Base-by-base conservation (phyloP, 176 grass and related monocot species). In the Zizania latifolia region DNA sequence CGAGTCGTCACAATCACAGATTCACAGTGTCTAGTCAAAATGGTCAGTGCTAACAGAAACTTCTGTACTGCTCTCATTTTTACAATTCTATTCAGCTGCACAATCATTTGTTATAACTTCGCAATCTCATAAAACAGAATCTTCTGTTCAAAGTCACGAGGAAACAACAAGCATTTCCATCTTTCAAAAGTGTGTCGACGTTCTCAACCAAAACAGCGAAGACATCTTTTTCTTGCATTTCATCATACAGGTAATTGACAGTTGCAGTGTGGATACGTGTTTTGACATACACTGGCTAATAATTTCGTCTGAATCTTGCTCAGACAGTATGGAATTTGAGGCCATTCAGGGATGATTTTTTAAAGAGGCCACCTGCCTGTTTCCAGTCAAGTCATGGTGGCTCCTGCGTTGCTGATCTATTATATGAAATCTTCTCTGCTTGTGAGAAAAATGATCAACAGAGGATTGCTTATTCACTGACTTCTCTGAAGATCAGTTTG, bases 381-480 rank as follows among this genome's bases (percentile, higher is more conserved):
- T 51, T 65, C 29, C 21, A 10, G 8, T 51, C 31, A 5, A 59
- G 7, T 4, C 32, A 11, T 10, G 58, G 62, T 4, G 29, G 14
- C 43, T 39, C 17, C 13, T 62, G 73, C 73, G 46, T 48, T 34
- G 28, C 58, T 62, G 38, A 62, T 1, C 2, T 34, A 62, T 34
- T 76, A 22, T 62, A 62, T 62, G 73, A 48, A 14, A 48, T 62
- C 10, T 62, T 76, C 39, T 46, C 28, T 62, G 41, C 73, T 10
- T 76, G 58, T 39, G 39, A 76, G 40, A 76, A 76, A 62, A 76
- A 62, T 19, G 58, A 76, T n/a, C 40, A 65, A 14, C 8, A 51
- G 12, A 15, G 33, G 12, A 65, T 31, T 0, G 31, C 33, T 26
- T 9, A 7, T 77, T 33, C 35, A 37, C 74, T 77, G 21, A 65